phyloP scores from a whole-genome alignment of 176 grass and related monocot genomes.

The Oryza nivara region DNA sequence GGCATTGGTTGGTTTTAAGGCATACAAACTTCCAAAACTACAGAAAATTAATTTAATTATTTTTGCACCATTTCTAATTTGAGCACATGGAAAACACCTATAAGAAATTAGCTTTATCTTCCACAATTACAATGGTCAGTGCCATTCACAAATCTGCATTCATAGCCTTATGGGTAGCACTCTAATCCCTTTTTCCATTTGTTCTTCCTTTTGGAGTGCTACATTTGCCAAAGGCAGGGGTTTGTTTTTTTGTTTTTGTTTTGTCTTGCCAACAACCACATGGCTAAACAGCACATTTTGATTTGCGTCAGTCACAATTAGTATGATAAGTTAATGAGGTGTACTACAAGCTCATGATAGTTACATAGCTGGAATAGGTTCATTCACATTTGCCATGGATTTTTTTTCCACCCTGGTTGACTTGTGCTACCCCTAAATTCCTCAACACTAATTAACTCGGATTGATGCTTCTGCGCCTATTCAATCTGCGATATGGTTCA shows the following conservation, averaged over 20 bases:
- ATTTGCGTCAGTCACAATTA: background rate
- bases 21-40: background rate
- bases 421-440: background rate
- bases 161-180: background rate
- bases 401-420: background rate
- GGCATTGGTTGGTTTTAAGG: background rate
- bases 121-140: background rate
- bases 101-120: background rate
- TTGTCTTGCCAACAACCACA: background rate
- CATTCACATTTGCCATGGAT: slow-evolving; percentile 18
- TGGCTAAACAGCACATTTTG: slow-evolving; percentile 14
- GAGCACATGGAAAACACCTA: background rate
- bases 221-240: background rate
- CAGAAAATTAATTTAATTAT: background rate
- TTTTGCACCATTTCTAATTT: background rate
- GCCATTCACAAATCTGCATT: background rate
- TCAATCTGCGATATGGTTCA: background rate
- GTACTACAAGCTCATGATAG: background rate
- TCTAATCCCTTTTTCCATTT: background rate
- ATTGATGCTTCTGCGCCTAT: background rate
- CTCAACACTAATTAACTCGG: background rate
- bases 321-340: background rate
- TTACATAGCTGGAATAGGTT: background rate
- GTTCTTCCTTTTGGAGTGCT: background rate
- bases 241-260: slow-evolving; percentile 1